A percentile compares a stretch with the other conserved stretches of the same genome.
These are phyloP conservation scores for Artomyces pyxidatus DNA, from an alignment of 768 basidiomycete genomes.

Conservation along the genomic window DNA sequence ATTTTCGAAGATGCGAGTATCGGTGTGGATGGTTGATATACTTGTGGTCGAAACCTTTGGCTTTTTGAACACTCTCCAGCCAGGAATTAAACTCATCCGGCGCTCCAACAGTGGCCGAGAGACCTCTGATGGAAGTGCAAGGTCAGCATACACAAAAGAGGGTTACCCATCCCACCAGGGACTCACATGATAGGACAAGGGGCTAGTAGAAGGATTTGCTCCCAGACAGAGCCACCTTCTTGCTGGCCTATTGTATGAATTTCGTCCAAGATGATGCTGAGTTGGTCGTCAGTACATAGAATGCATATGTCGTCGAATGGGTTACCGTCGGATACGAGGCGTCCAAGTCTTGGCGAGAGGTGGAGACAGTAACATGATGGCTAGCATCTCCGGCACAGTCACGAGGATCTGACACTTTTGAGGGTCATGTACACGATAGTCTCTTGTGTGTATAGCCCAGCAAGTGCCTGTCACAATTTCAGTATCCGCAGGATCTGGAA, in stretches of 20 bases:
- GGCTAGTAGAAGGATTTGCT: constrained; percentile 62
- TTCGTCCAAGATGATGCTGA: constrained; percentile 61
- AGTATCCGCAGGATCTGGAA: neutral
- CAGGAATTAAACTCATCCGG: constrained; percentile 59
- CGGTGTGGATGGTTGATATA: constrained; percentile 60
- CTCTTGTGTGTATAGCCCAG: constrained; percentile 62
- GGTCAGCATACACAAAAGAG: neutral
- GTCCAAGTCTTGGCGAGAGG: constrained; percentile 53
- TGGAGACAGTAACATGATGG: constrained; percentile 63
- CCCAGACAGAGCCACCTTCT: constrained; percentile 65
- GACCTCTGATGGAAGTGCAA: constrained; percentile 34
- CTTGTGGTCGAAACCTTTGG: constrained; percentile 49
- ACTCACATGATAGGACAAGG: constrained; percentile 67
- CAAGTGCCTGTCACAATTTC: constrained; percentile 35
- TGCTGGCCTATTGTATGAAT: constrained; percentile 66
- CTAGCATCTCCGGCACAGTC: constrained; percentile 65
- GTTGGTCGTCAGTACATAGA: neutral
- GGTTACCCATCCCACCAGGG: too few relatives aligned
- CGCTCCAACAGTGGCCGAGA: constrained; percentile 64
- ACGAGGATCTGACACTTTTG: constrained; percentile 66
- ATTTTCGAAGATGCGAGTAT: constrained; percentile 70
- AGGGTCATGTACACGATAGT: constrained; percentile 53
- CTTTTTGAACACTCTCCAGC: constrained; percentile 52
- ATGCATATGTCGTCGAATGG: neutral
- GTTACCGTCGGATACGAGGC: constrained; percentile 51